Evolutionary conservation across 305 asterid genomes (phyloP).

Genomic region (Salvia sclarea): DNA sequence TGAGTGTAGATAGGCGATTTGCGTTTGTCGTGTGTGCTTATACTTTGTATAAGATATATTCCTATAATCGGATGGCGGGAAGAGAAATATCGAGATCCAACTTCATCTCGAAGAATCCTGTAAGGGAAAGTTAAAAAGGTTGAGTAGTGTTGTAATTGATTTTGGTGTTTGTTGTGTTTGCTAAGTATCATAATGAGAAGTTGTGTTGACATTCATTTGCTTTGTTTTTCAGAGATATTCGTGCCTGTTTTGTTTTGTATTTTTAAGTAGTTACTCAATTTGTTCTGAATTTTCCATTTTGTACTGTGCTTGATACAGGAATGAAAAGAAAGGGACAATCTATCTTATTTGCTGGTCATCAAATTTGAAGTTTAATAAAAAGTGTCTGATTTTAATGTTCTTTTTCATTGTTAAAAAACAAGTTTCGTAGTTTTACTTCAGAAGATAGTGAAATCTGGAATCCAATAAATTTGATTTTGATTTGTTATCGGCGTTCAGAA

Average conservation of each 20-base stretch:
- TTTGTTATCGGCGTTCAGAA: no score
- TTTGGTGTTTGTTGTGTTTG: constrained; percentile 28
- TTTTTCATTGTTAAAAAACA: no score
- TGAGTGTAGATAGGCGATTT: constrained; percentile 39
- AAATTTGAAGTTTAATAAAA: no score
- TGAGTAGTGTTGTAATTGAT: constrained; percentile 30
- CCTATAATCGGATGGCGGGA: constrained; percentile 1
- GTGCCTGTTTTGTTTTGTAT: not conserved
- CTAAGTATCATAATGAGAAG: not conserved
- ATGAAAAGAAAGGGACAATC: not conserved
- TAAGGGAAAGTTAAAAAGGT: not conserved
- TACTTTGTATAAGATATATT: constrained; percentile 33
- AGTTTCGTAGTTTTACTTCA: not conserved
- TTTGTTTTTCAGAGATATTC: not conserved
- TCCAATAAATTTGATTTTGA: not conserved
- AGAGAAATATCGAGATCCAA: not conserved
- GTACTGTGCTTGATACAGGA: not conserved
- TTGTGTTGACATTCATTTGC: not conserved
- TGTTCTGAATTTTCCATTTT: not conserved
- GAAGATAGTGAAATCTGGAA: not conserved
- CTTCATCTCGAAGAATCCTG: not conserved
- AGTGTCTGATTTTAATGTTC: no score
- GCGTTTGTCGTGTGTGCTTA: constrained; percentile 35
- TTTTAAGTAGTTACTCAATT: not conserved
- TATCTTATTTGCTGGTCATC: no score